These are phyloP conservation scores for Aegilops umbellulata DNA, from an alignment of 176 grass and related monocot species.

Conservation along the genomic window DNA sequence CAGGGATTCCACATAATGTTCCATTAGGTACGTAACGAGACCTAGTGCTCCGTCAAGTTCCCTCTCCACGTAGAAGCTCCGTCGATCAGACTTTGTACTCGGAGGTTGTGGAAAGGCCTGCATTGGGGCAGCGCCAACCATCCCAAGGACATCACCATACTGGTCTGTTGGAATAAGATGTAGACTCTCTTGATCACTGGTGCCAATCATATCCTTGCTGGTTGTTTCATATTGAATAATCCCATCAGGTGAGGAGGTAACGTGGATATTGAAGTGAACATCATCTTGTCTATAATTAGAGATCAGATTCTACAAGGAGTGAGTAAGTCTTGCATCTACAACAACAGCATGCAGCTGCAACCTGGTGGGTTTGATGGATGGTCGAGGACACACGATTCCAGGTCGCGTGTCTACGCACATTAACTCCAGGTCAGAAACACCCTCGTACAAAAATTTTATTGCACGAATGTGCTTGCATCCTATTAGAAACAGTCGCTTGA, in stretches of 20 bases:
- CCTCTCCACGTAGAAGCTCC: background rate
- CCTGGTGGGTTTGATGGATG: too few species aligned
- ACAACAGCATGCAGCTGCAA: background rate
- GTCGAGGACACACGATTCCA: too few species aligned
- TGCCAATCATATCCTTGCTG: background rate
- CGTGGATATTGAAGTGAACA: background rate
- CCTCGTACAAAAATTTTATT: too few species aligned
- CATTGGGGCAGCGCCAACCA: background rate
- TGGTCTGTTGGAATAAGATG: background rate
- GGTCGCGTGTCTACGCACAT: too few species aligned
- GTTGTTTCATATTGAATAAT: background rate
- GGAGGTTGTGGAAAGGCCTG: background rate
- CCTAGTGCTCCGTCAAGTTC: background rate
- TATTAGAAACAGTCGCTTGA: too few species aligned
- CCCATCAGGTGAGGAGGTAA: background rate
- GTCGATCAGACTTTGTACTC: background rate
- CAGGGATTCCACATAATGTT: accelerated
- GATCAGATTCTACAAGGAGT: background rate
- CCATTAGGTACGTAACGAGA: too few species aligned
- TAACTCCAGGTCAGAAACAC: too few species aligned
- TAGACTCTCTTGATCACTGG: background rate
- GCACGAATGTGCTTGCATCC: too few species aligned
- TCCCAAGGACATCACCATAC: background rate
- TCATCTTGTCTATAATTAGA: background rate
- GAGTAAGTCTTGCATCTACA: background rate